Base-by-base conservation (phyloP, 495 filamentous ascomycete species). In the Trichodelitschia bisporula region DNA sequence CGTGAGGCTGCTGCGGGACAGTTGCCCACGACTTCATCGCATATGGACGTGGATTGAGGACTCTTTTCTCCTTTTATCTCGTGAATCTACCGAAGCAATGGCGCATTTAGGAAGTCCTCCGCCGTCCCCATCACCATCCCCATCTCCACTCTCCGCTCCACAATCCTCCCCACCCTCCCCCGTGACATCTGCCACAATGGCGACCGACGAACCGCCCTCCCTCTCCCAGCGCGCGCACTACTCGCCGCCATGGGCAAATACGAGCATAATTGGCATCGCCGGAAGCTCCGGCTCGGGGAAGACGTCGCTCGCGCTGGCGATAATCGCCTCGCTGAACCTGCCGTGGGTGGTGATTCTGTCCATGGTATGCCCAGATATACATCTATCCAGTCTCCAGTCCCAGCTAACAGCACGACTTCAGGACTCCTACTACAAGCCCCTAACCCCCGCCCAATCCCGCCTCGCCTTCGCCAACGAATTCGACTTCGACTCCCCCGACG, bases 331-430 rank as follows among this genome's bases (percentile, higher is more conserved):
- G 35, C 51, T 97, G 40, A 91, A 83, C 52, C 56, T 95, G 30
- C 86, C 86, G 26, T 97, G 86, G 86, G 86, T 97, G 20, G 79
- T 93, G 18, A 91, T 97, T 48, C 52, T 97, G 38, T 84, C 80
- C 19, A 93, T 97, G 68, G 82, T 90, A 62, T 46, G 54, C 9
- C 2, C 13, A n/a, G 4, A 12, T 9, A 4, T 21, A 16, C 3
- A 13, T 15, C 11, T 16, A 10, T 37, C 18, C 10, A 24, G n/a
- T n/a, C n/a, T n/a, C n/a, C n/a, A n/a, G n/a, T n/a, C n/a, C n/a
- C n/a, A n/a, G 30, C 28, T 28, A n/a, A 15, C 24, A 19, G 28
- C 16, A 18, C 23, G 15, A 15, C 18, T 29, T 24, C 46, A 92
- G 82, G 86, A 97, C 46, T 92, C 82, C 1, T 97, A 89, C 48